Percentiles rank a stretch among this genome's conserved stretches.
phyloP scores from a whole-genome alignment of 2,329 filamentous ascomycete species.

The Aspergillus melleus region DNA sequence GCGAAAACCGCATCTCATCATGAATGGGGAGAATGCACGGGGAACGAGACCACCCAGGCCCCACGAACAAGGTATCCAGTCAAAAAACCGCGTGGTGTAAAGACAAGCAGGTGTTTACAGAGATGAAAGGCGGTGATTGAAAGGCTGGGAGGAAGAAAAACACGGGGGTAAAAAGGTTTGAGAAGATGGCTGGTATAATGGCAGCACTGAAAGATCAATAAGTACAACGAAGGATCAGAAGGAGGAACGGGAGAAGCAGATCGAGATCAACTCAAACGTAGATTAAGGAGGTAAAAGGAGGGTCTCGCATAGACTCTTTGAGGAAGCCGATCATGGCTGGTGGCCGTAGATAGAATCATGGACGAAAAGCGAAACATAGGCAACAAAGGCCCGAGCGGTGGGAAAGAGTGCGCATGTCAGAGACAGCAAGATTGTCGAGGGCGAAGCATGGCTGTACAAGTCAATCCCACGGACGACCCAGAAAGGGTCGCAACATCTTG shows the following conservation, averaged over 20 bases:
- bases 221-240: not conserved
- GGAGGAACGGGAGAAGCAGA: not conserved
- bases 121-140: no score
- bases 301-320: not conserved
- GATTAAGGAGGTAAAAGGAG: not conserved
- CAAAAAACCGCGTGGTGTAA: not conserved
- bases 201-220: not conserved
- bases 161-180: no score
- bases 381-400: not conserved
- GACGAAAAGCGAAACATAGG: not conserved
- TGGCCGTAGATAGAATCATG: not conserved
- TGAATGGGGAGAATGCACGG: not conserved
- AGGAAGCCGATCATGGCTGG: no score
- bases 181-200: no score
- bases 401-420: not conserved
- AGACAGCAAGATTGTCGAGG: not conserved
- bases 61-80: not conserved
- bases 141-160: no score
- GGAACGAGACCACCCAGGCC: not conserved
- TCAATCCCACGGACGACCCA: not conserved
- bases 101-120: not conserved
- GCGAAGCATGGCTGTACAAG: not conserved
- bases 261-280: not conserved
- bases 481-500: no score
- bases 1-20: slow-evolving; percentile 34